phyloP scores from a whole-genome alignment of 2,329 filamentous ascomycete species.

The Ampelomyces quisqualis region DNA sequence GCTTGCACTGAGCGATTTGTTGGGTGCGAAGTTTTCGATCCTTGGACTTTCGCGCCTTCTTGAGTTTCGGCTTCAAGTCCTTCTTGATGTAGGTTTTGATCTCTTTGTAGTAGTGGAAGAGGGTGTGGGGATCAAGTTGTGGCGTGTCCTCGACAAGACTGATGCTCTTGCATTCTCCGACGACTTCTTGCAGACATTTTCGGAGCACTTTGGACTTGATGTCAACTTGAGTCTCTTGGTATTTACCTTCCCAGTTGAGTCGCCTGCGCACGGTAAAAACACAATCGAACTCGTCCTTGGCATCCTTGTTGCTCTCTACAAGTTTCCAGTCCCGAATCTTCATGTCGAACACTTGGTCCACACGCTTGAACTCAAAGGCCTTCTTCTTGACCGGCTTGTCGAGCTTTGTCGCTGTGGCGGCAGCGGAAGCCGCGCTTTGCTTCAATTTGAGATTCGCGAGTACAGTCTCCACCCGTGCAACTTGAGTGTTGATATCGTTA shows the following conservation, averaged over 20 bases:
- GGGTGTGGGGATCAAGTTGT: slow-evolving; percentile 54
- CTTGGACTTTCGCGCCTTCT: slow-evolving; percentile 63
- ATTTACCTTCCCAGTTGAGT: slow-evolving; percentile 84
- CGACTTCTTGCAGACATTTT: slow-evolving; percentile 67
- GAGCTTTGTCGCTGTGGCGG: slow-evolving; percentile 13
- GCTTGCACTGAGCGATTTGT: slow-evolving; percentile 66
- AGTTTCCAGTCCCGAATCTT: slow-evolving; percentile 60
- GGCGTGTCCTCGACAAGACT: slow-evolving; percentile 80
- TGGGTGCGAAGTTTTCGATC: slow-evolving; percentile 58
- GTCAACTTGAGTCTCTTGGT: slow-evolving; percentile 71
- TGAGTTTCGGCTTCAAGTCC: slow-evolving; percentile 60
- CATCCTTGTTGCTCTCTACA: slow-evolving; percentile 64
- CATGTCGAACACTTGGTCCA: slow-evolving; percentile 62
- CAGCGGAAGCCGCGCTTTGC: slow-evolving; percentile 15
- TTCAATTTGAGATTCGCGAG: slow-evolving; percentile 18
- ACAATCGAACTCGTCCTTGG: slow-evolving; percentile 72
- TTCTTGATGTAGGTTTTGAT: slow-evolving; percentile 63
- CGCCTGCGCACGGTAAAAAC: slow-evolving; percentile 76
- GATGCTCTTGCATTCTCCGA: slow-evolving; percentile 75
- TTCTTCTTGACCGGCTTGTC: slow-evolving; percentile 35
- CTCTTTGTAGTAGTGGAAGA: slow-evolving; percentile 70
- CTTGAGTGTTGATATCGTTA: slow-evolving; percentile 19
- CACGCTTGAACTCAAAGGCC: slow-evolving; percentile 65
- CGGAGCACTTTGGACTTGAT: slow-evolving; percentile 81
- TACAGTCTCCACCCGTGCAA: slow-evolving; percentile 14